A percentile compares a stretch with the other conserved stretches of the same genome.
phyloP scores from a whole-genome alignment of 176 grass and related monocot genomes.

The Carex scoparia region DNA sequence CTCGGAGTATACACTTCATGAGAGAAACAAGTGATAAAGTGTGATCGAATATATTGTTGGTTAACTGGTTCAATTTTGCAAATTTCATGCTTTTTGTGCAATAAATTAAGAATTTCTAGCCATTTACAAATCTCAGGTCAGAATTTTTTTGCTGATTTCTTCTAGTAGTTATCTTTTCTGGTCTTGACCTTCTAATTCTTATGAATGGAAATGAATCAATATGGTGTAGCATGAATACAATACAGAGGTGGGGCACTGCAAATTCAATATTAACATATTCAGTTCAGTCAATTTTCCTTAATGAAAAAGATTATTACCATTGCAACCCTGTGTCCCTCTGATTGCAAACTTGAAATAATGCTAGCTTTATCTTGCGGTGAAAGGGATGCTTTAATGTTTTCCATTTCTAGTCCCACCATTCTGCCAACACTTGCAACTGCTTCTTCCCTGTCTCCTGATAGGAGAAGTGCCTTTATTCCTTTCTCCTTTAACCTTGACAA shows the following conservation, averaged over 20 bases:
- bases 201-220: neutral
- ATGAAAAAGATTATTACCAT: slow-evolving; percentile 51
- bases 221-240: neutral
- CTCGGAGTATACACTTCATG: neutral
- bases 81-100: neutral
- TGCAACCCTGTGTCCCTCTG: slow-evolving; percentile 56
- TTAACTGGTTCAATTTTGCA: neutral
- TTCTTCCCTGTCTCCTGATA: slow-evolving; percentile 90
- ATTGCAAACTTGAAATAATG: slow-evolving; percentile 74
- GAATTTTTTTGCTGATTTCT: neutral
- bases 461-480: slow-evolving; percentile 51
- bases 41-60: neutral
- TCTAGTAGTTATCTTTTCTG: neutral
- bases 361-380: slow-evolving; percentile 77
- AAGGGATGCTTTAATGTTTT: slow-evolving; percentile 54
- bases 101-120: neutral
- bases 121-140: neutral
- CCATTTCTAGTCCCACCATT: slow-evolving; percentile 57
- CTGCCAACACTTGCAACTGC: slow-evolving; percentile 68
- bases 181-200: neutral
- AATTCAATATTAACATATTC: neutral
- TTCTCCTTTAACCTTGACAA: slow-evolving; percentile 60
- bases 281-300: neutral
- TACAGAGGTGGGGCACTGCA: neutral
- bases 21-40: neutral